phyloP scores from a whole-genome alignment of 208 protist species.

The Trypanosoma scelopori region DNA sequence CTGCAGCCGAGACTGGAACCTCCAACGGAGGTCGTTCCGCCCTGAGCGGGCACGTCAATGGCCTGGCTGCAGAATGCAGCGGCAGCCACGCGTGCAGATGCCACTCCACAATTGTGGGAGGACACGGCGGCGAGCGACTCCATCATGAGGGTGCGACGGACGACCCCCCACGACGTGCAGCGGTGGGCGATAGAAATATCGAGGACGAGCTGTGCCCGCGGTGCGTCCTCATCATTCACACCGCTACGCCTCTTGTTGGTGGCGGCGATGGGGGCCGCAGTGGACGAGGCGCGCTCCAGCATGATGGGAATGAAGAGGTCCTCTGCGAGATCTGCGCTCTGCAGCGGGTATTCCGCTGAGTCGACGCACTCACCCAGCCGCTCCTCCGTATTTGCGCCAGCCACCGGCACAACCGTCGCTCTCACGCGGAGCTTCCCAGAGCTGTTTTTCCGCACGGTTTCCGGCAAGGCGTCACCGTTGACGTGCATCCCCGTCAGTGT shows the following conservation, averaged over 20 bases:
- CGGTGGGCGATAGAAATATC: conserved; percentile 9
- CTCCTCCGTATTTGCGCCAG: conserved; percentile 36
- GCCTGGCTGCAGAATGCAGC: background rate
- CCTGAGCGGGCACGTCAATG: background rate
- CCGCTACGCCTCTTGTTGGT: background rate
- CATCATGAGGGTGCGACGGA: conserved; percentile 9
- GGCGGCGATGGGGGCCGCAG: background rate
- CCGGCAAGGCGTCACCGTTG: conserved; percentile 33
- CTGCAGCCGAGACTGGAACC: background rate
- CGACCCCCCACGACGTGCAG: background rate
- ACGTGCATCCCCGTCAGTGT: conserved; percentile 54
- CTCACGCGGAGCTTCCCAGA: conserved; percentile 37
- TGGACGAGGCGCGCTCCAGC: conserved; percentile 36
- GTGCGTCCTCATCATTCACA: conserved; percentile 17
- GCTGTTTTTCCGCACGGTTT: conserved; percentile 35
- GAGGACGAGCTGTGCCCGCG: conserved; percentile 5
- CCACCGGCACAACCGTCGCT: conserved; percentile 27
- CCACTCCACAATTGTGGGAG: conserved; percentile 21
- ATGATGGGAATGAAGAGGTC: conserved; percentile 57
- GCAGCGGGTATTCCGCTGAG: conserved; percentile 23
- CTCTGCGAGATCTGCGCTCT: conserved; percentile 14
- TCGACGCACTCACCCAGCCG: conserved; percentile 38
- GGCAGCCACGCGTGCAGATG: conserved; percentile 5
- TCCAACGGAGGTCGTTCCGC: background rate
- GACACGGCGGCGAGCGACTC: conserved; percentile 11